Evolutionary conservation across 2,329 filamentous ascomycete species (phyloP).

Genomic region (Xylaria sp.): DNA sequence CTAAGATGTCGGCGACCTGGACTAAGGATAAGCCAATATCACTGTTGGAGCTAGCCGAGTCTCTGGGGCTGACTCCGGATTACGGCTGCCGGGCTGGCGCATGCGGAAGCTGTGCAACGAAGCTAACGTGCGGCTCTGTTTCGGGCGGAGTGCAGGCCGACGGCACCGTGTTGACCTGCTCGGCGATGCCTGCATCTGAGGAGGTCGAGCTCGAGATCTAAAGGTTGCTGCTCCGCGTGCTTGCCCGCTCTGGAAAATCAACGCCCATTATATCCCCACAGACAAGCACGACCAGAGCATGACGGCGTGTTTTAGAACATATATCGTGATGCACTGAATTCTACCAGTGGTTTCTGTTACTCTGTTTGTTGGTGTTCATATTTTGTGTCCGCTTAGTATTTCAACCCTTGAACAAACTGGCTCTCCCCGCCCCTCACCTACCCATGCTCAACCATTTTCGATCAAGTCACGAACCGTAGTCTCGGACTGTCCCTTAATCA

Average conservation of each 20-base stretch:
- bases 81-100: constrained; percentile 34
- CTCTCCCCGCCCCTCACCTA: too few relatives aligned
- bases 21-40: constrained; percentile 25
- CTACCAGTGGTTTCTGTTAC: neutral
- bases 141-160: constrained; percentile 32
- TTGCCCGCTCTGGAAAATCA: too few relatives aligned
- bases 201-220: constrained; percentile 26
- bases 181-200: constrained; percentile 32
- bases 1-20: constrained; percentile 29
- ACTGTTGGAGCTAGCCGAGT: constrained; percentile 35
- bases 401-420: too few relatives aligned
- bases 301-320: too few relatives aligned
- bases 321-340: neutral
- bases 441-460: too few relatives aligned
- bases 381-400: too few relatives aligned
- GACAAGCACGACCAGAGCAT: too few relatives aligned
- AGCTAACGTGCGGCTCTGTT: constrained; percentile 31
- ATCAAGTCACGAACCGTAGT: neutral
- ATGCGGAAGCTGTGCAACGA: constrained; percentile 34
- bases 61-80: constrained; percentile 33
- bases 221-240: too few relatives aligned
- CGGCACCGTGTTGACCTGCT: constrained; percentile 33
- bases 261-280: too few relatives aligned
- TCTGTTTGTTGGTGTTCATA: too few relatives aligned
- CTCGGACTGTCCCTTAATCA: neutral